These are phyloP conservation scores for Ilyonectria mors-panacis DNA, from an alignment of 2,329 filamentous ascomycete genomes.

Conservation along the genomic window DNA sequence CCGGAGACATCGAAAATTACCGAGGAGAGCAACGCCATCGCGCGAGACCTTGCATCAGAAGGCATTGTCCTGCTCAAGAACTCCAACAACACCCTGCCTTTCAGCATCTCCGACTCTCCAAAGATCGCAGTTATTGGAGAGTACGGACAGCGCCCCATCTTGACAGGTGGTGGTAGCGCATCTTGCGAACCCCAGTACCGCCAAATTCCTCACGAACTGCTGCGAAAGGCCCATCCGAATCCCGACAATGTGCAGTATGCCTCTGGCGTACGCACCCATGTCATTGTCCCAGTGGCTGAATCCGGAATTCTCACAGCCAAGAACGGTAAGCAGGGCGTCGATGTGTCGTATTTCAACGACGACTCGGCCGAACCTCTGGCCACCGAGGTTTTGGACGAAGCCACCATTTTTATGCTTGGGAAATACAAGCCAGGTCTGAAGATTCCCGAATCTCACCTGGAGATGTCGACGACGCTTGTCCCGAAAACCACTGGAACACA, in stretches of 20 bases:
- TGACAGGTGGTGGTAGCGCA: slow-evolving; percentile 37
- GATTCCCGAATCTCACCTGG: slow-evolving; percentile 21
- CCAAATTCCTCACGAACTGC: slow-evolving; percentile 22
- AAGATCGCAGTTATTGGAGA: slow-evolving; percentile 33
- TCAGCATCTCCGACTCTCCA: background rate
- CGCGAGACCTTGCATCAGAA: slow-evolving; percentile 18
- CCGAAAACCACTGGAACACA: slow-evolving; percentile 32
- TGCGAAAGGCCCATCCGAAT: slow-evolving; percentile 6
- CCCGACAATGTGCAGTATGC: slow-evolving; percentile 16
- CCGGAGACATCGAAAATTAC: slow-evolving; percentile 29
- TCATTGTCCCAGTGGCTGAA: slow-evolving; percentile 28
- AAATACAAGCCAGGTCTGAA: slow-evolving; percentile 20
- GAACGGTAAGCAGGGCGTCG: slow-evolving; percentile 18
- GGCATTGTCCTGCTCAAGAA: slow-evolving; percentile 40
- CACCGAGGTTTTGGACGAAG: slow-evolving; percentile 15
- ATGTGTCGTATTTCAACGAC: slow-evolving; percentile 29
- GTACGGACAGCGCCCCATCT: slow-evolving; percentile 24
- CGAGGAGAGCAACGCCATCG: slow-evolving; percentile 30
- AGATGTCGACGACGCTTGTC: slow-evolving; percentile 18
- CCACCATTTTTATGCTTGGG: slow-evolving; percentile 31
- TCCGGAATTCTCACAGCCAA: slow-evolving; percentile 1
- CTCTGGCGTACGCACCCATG: slow-evolving; percentile 31
- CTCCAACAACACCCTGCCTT: slow-evolving; percentile 10
- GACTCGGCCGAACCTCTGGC: slow-evolving; percentile 1
- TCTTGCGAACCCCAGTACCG: slow-evolving; percentile 34